Percentiles rank a stretch among this genome's conserved stretches.
Evolutionary conservation across 2,329 filamentous ascomycete genomes (phyloP).

Genomic region (Mollisia scopiformis): DNA sequence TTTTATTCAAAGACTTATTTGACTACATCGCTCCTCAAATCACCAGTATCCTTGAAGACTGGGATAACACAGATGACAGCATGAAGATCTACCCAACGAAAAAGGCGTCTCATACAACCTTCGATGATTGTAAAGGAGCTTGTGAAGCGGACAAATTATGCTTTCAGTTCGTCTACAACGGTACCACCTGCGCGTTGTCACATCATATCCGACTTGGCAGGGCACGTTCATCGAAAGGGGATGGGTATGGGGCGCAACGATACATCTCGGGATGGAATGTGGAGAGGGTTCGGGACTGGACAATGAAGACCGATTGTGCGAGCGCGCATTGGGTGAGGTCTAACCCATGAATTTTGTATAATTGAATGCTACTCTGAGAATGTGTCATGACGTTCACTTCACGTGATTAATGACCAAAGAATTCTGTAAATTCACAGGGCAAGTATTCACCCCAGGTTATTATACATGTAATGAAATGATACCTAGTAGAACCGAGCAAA

Average conservation of each 20-base stretch:
- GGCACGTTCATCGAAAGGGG: neutral
- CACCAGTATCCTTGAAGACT: conserved; percentile 2
- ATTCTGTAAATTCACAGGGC: too few relatives aligned
- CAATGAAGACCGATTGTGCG: conserved; percentile 3
- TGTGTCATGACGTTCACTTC: too few relatives aligned
- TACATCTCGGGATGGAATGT: conserved; percentile 13
- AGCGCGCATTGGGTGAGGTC: conserved; percentile 10
- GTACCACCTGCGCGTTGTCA: neutral
- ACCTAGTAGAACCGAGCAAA: too few relatives aligned
- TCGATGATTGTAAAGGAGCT: neutral
- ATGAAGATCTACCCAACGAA: neutral
- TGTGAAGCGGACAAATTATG: conserved; percentile 1
- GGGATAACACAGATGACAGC: conserved; percentile 11
- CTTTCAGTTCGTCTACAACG: conserved; percentile 1
- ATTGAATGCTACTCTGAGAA: neutral
- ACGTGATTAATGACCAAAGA: too few relatives aligned
- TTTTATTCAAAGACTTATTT: conserved; percentile 9
- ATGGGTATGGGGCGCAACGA: neutral
- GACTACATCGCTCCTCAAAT: conserved; percentile 14
- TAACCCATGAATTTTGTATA: conserved; percentile 7
- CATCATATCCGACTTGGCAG: neutral
- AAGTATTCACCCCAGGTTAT: too few relatives aligned
- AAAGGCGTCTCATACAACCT: neutral
- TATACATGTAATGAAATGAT: too few relatives aligned
- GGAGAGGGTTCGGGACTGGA: conserved; percentile 14